Conservation (phyloP, 2,329 filamentous ascomycete genomes). For the Penicillium sp. region DNA sequence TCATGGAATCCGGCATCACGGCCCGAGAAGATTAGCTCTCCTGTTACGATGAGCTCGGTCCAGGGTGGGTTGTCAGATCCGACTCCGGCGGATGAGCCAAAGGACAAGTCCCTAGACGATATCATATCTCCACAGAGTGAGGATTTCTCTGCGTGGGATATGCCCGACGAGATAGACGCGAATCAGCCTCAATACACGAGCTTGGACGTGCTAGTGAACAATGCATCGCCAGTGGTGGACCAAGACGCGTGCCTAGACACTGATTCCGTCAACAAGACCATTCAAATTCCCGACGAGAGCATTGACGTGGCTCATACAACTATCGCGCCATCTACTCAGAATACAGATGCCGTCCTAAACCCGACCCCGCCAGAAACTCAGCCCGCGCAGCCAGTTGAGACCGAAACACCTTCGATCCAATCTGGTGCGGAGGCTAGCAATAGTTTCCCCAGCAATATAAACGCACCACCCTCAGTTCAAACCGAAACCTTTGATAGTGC, state of each 20-base stretch:
- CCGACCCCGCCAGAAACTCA: neutral
- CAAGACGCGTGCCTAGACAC: neutral
- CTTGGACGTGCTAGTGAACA: constrained; percentile 4
- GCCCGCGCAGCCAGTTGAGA: neutral
- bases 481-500: neutral
- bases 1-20: constrained; percentile 59
- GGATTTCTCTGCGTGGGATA: constrained; percentile 23
- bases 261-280: neutral
- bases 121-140: constrained; percentile 19
- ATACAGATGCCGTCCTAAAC: neutral
- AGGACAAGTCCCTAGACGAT: constrained; percentile 12
- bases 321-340: neutral
- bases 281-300: neutral
- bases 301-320: neutral
- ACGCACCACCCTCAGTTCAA: neutral
- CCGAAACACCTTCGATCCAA: neutral
- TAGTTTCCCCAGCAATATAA: neutral
- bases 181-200: constrained; percentile 8
- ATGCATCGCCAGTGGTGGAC: neutral
- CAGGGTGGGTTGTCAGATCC: constrained; percentile 15
- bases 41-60: constrained; percentile 13
- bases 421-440: neutral
- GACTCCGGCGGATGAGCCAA: constrained; percentile 16
- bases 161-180: constrained; percentile 11
- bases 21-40: constrained; percentile 38